These are phyloP conservation scores for Pseudovirgaria hyperparasitica DNA, from an alignment of 2,329 filamentous ascomycete species.

Conservation along the genomic window DNA sequence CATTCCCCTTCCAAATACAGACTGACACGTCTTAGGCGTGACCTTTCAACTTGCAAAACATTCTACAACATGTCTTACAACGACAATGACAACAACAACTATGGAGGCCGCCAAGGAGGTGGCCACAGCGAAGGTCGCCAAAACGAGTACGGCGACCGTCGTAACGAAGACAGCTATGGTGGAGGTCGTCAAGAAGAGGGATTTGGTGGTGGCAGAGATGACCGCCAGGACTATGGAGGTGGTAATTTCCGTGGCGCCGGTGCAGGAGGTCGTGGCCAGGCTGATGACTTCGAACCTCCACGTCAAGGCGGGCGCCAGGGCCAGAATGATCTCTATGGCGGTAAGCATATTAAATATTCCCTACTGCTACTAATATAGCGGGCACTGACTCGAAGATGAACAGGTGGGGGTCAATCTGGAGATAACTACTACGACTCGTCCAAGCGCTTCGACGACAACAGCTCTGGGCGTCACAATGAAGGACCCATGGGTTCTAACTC, in stretches of 20 bases:
- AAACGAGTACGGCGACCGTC: constrained; percentile 6
- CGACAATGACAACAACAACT: constrained; percentile 3
- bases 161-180: constrained; percentile 3
- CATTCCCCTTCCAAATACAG: too few relatives aligned
- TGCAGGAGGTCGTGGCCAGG: not conserved
- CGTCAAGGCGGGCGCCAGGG: constrained; percentile 4
- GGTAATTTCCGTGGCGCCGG: not conserved
- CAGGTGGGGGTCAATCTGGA: constrained; percentile 3
- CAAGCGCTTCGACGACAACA: constrained; percentile 2
- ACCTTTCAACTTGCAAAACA: not conserved
- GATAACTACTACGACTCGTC: constrained; percentile 6
- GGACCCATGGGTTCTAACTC: constrained; percentile 23
- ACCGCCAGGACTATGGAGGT: constrained; percentile 9
- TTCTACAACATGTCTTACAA: constrained; percentile 3
- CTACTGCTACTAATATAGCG: too few relatives aligned
- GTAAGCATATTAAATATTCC: too few relatives aligned
- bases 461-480: constrained; percentile 10
- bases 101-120: constrained; percentile 6
- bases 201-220: constrained; percentile 9
- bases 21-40: too few relatives aligned
- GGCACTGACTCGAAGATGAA: too few relatives aligned
- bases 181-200: constrained; percentile 7
- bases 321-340: constrained; percentile 2
- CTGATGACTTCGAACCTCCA: constrained; percentile 6
- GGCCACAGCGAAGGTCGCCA: constrained; percentile 9